These are phyloP conservation scores for Aspergillus sp. DNA, from an alignment of 2,329 filamentous ascomycete genomes.

Conservation along the genomic window DNA sequence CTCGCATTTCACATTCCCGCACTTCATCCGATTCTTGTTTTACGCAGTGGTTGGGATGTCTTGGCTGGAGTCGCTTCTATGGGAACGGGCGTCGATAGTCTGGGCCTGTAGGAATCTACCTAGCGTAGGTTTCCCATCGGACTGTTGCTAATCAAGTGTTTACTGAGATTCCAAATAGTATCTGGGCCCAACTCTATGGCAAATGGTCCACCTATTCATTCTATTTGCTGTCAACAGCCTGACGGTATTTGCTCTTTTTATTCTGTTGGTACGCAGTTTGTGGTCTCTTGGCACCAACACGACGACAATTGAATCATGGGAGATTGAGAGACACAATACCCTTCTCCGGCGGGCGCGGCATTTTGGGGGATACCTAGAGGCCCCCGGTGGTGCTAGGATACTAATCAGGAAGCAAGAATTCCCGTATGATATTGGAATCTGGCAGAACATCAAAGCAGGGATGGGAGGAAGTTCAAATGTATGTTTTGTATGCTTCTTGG, in stretches of 20 bases:
- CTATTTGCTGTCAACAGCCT: slow-evolving; percentile 48
- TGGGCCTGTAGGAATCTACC: slow-evolving; percentile 51
- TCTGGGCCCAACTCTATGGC: slow-evolving; percentile 46
- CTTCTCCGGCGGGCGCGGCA: slow-evolving; percentile 38
- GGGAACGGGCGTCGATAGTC: slow-evolving; percentile 42
- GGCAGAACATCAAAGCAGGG: slow-evolving; percentile 49
- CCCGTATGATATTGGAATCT: slow-evolving; percentile 58
- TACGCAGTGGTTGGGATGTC: slow-evolving; percentile 51
- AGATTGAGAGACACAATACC: slow-evolving; percentile 43
- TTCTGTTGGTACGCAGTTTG: slow-evolving; percentile 48
- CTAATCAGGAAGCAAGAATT: slow-evolving; percentile 54
- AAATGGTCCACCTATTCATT: slow-evolving; percentile 50
- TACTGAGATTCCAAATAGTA: slow-evolving; percentile 37
- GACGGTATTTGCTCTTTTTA: slow-evolving; percentile 46
- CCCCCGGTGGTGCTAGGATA: slow-evolving; percentile 48
- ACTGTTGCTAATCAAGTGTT: neutral
- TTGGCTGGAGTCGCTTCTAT: slow-evolving; percentile 50
- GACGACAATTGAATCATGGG: slow-evolving; percentile 59
- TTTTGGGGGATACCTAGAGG: slow-evolving; percentile 51
- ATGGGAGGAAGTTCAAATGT: slow-evolving; percentile 50
- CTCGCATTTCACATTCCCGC: slow-evolving; percentile 56
- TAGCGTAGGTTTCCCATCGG: slow-evolving; percentile 38
- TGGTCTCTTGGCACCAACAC: slow-evolving; percentile 51
- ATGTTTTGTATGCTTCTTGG: slow-evolving; percentile 5
- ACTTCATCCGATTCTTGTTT: slow-evolving; percentile 56